Base-by-base conservation (phyloP, 495 filamentous ascomycete species). In the Diplogelasinospora grovesii region DNA sequence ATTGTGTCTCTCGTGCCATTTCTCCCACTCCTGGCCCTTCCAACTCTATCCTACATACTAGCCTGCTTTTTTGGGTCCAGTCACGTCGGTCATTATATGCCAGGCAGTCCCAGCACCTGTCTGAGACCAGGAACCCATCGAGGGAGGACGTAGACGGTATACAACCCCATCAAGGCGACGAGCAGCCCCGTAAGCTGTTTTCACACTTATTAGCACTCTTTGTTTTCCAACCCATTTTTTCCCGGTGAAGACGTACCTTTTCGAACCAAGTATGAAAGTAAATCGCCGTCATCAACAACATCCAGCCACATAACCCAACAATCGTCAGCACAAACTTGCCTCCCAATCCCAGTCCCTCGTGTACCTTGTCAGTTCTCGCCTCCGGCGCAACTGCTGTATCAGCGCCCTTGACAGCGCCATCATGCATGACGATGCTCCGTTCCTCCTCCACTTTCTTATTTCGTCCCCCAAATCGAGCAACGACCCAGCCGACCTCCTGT, bases 221-320 rank as follows among this genome's bases (percentile, higher is more conserved):
- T 22, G n/a, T n/a, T n/a, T n/a, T n/a, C n/a, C 22, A n/a, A 21
- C 3, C 8, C 18, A 5, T 21, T 13, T 23, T 36, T 35, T 15
- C 13, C 37, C 11, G 8, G 5, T 23, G 35, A 10, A 18, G 11
- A 64, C 72, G 45, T 56, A 87, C 86, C 82, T 97, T 97, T 67
- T 98, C 92, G 56, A 89, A 80, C 92, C 90, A 96, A 4, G 92
- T 96, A 60, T 98, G 92, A 44, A 98, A 98, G 68, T 89, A 96
- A 30, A 88, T 83, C 8, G 89, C 87, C 28, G 92, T 98, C 92
- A 98, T 98, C 34, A 96, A 70, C 61, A 96, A 60, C 90, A 97
- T 97, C 84, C 88, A 96, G 75, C 77, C 81, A 44, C 78, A 82
- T 54, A 95, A 49, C 4, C 63, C 78, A 50, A 81, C 54, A 48